Base-by-base conservation (phyloP, 1,139 yeast species). In the Hansenula lynferdii region DNA sequence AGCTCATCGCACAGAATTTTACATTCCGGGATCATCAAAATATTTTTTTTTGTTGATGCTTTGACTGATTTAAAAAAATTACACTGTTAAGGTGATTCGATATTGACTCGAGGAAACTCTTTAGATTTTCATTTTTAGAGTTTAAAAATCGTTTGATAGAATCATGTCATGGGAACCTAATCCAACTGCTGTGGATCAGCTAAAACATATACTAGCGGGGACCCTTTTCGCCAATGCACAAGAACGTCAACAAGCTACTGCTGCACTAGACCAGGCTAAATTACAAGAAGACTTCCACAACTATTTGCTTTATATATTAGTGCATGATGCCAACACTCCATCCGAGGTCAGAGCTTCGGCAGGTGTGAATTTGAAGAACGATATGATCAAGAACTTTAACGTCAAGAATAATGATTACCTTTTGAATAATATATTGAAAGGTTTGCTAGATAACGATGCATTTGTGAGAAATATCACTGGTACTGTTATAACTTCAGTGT, bases 381-480 rank as follows among this genome's bases (percentile, higher is more conserved):
- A 77, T 44, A 67, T 86, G 29, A 57, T 79, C 35, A 64, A 60
- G 42, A 61, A 65, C 28, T 60, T 61, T 38, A 49, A 43, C 18
- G 52, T 43, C 48, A 59, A 40, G 47, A 56, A 43, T 51, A 60
- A 47, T 37, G 46, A 39, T 17, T 84, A 80, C 54, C 65, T 89
- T 23, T 70, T 85, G 50, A 64, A 70, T n/a, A 69, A 79, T 48
- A 70, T 89, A 20, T 62, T 86, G 28, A 70, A 71, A 39, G 98
- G 97, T 2, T 69, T 92, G 37, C 59, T 75, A 36, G 85, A 77
- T 41, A 53, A 64, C 1, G 78, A 77, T 44, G 59, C 67, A 16
- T 65, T 85, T 53, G 85, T 90, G 20, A 73, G 96, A 45, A 87
- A 85, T 55, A 86, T 90, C 44, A 81, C 96, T 12, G 96, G 97